Percentiles rank a stretch among this genome's conserved stretches.
Evolutionary conservation across 257 asterid genomes (phyloP).

Genomic region (Penstemon eatonii): DNA sequence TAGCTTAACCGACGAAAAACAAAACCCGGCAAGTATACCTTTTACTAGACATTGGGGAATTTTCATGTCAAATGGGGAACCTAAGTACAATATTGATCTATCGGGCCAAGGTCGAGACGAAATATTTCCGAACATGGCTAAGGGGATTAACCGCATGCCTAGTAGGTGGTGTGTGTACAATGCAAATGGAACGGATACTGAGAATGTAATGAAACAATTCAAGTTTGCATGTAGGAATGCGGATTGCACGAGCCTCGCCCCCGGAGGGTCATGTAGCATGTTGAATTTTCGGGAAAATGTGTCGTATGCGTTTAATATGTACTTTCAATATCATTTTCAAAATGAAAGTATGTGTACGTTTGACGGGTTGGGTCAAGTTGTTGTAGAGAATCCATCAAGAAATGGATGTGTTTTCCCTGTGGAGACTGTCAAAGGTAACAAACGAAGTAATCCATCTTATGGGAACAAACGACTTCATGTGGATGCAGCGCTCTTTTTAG

Average conservation of each 20-base stretch:
- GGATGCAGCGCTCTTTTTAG: too few relatives aligned
- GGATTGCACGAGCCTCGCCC: conserved; percentile 44
- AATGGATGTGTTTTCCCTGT: conserved; percentile 10
- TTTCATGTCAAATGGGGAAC: conserved; percentile 48
- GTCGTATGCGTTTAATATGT: conserved; percentile 55
- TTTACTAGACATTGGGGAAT: conserved; percentile 64
- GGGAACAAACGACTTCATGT: too few relatives aligned
- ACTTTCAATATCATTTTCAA: conserved; percentile 43
- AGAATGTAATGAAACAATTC: background rate
- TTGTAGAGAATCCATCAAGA: conserved; percentile 34
- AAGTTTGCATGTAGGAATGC: conserved; percentile 20
- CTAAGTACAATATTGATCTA: conserved; percentile 56
- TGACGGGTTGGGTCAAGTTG: conserved; percentile 37
- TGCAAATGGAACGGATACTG: background rate
- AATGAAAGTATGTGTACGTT: conserved; percentile 31
- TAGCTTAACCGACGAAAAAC: conserved; percentile 45
- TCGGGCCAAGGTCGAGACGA: conserved; percentile 34
- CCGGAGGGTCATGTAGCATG: conserved; percentile 46
- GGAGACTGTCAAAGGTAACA: conserved; percentile 2
- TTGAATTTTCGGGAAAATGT: conserved; percentile 25
- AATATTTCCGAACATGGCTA: conserved; percentile 42
- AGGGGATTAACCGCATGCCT: conserved; percentile 46
- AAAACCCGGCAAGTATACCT: background rate
- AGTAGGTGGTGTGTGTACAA: conserved; percentile 41
- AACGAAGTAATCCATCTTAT: too few relatives aligned